These are phyloP conservation scores for Solanum corneliomulleri DNA, from an alignment of 257 asterid species.

Conservation along the genomic window DNA sequence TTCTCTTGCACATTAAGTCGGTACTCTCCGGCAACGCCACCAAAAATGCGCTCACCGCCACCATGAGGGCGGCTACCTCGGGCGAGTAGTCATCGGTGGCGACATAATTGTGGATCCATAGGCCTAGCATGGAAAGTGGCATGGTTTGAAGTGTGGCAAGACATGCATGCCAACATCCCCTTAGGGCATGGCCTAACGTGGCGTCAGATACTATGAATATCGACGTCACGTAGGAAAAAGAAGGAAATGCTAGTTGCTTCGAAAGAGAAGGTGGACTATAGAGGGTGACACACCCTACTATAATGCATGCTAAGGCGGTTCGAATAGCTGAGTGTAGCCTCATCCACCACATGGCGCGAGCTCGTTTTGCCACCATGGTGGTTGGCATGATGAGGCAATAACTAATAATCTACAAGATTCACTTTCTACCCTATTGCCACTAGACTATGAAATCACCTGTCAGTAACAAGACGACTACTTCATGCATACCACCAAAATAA, in stretches of 20 bases:
- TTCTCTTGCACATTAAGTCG: conserved; percentile 35
- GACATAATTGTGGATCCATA: conserved; percentile 8
- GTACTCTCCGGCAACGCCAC: conserved; percentile 46
- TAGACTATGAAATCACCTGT: background rate
- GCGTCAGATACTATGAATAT: conserved; percentile 39
- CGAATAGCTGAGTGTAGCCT: conserved; percentile 43
- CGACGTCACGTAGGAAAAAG: conserved; percentile 49
- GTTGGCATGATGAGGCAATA: background rate
- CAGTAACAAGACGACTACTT: background rate
- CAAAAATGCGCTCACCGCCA: conserved; percentile 23
- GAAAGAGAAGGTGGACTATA: conserved; percentile 28
- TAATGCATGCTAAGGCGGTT: conserved; percentile 39
- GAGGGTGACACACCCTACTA: conserved; percentile 41
- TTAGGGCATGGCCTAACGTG: conserved; percentile 36
- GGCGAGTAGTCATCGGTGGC: conserved; percentile 12
- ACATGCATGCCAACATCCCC: conserved; percentile 50
- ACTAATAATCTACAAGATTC: background rate
- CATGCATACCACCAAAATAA: background rate
- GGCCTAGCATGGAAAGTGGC: conserved; percentile 29
- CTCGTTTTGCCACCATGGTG: conserved; percentile 27
- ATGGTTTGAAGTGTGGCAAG: conserved; percentile 42
- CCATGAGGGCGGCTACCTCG: conserved; percentile 16
- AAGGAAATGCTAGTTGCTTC: conserved; percentile 20
- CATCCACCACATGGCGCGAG: conserved; percentile 41
- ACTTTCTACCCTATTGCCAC: background rate